Percentiles rank a stretch among this genome's conserved stretches.
These are phyloP conservation scores for Lasiodiplodia sp. DNA, from an alignment of 2,329 filamentous ascomycete genomes.

Conservation along the genomic window DNA sequence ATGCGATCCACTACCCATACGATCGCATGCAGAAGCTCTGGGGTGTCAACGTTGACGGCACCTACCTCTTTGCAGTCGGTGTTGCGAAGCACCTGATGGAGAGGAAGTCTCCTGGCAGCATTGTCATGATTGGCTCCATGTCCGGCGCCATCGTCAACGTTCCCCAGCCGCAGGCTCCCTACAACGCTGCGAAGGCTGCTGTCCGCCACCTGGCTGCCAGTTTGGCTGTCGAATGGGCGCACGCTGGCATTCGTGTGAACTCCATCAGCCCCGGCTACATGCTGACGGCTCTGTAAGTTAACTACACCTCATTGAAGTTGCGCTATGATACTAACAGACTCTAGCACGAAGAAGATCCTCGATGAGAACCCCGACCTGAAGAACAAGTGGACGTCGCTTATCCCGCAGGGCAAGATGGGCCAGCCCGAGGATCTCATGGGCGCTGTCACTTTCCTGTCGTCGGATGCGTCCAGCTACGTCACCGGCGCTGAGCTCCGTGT, in stretches of 20 bases:
- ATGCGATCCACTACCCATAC: conserved; percentile 87
- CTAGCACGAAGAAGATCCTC: conserved; percentile 89
- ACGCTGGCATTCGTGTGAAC: conserved; percentile 88
- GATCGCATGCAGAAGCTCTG: conserved; percentile 93
- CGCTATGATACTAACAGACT: neutral
- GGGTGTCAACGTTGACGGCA: conserved; percentile 92
- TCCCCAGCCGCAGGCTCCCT: conserved; percentile 90
- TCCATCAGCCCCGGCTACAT: conserved; percentile 97
- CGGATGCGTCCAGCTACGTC: conserved; percentile 66
- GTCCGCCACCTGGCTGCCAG: conserved; percentile 87
- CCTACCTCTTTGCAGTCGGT: conserved; percentile 84
- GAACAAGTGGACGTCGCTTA: conserved; percentile 88
- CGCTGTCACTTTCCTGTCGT: conserved; percentile 84
- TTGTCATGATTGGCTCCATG: conserved; percentile 97
- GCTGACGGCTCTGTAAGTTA: conserved; percentile 83
- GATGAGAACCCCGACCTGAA: conserved; percentile 91
- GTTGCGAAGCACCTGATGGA: conserved; percentile 90
- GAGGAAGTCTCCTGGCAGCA: conserved; percentile 78
- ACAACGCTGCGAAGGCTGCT: conserved; percentile 92
- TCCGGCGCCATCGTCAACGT: conserved; percentile 93
- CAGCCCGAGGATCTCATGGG: conserved; percentile 92
- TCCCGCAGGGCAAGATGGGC: conserved; percentile 94
- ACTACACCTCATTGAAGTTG: conserved; percentile 30
- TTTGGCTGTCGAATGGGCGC: conserved; percentile 92
- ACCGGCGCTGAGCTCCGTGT: conserved; percentile 78